These are phyloP conservation scores for Blastocystis sp. DNA, from an alignment of 352 stramenopile species.

Conservation along the genomic window DNA sequence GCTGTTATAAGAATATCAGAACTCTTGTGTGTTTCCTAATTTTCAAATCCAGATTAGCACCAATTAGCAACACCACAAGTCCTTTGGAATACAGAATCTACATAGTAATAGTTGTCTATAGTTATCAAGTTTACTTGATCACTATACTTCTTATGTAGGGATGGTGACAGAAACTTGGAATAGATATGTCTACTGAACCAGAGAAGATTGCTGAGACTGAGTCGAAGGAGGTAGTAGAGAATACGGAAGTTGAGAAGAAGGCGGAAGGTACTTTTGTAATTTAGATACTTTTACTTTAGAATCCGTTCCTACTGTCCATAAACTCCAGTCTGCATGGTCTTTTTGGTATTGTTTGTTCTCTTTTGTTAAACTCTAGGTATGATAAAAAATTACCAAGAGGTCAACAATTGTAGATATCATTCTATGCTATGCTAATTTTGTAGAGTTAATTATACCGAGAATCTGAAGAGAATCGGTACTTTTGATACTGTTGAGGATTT, in stretches of 20 bases:
- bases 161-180: neutral
- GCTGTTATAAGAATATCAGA: no score
- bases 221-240: constrained; percentile 3
- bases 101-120: no score
- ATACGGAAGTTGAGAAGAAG: constrained; percentile 25
- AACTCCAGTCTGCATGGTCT: constrained; percentile 77
- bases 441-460: constrained; percentile 8
- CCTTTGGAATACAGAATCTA: no score
- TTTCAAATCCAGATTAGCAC: no score
- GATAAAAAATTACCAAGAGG: constrained; percentile 85
- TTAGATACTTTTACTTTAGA: neutral
- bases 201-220: constrained; percentile 48
- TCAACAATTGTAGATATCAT: constrained; percentile 66
- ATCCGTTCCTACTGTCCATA: constrained; percentile 65
- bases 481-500: constrained; percentile 84
- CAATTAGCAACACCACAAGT: no score
- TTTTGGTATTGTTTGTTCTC: constrained; percentile 64
- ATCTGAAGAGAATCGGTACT: constrained; percentile 78
- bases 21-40: no score
- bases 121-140: neutral
- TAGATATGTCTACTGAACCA: constrained; percentile 53
- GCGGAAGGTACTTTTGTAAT: neutral
- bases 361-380: constrained; percentile 70
- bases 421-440: neutral
- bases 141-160: neutral